Evolutionary conservation across 257 asterid species (phyloP).

Genomic region (Nicotiana benthamiana): DNA sequence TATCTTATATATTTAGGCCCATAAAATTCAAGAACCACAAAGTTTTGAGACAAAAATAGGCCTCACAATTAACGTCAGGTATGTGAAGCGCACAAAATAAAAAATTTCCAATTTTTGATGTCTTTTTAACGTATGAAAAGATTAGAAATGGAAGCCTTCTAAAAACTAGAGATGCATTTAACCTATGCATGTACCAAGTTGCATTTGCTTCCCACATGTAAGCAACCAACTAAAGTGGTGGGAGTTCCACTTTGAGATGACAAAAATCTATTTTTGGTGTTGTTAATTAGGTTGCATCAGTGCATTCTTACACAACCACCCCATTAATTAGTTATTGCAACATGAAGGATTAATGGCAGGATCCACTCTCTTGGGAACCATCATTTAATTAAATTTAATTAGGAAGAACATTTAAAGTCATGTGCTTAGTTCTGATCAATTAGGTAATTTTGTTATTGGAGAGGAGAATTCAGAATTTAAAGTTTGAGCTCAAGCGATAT

Average conservation of each 20-base stretch:
- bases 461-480: too few species aligned
- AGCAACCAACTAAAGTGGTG: constrained; percentile 2
- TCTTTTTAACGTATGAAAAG: background rate
- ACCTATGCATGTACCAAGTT: background rate
- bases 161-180: background rate
- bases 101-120: background rate
- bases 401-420: background rate
- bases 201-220: constrained; percentile 2
- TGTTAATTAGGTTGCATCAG: background rate
- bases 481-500: too few species aligned
- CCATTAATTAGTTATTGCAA: background rate
- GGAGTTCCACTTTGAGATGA: constrained; percentile 1
- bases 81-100: too few species aligned
- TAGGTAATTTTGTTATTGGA: too few species aligned
- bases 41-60: too few species aligned
- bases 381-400: background rate
- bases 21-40: too few species aligned
- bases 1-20: too few species aligned
- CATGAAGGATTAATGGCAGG: background rate
- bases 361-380: constrained; percentile 6
- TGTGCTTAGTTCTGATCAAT: too few species aligned
- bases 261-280: background rate
- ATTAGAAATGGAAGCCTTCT: background rate
- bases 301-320: background rate
- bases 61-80: too few species aligned